Evolutionary conservation across 106 monocot species (phyloP).

Genomic region (Narthecium ossifragum): DNA sequence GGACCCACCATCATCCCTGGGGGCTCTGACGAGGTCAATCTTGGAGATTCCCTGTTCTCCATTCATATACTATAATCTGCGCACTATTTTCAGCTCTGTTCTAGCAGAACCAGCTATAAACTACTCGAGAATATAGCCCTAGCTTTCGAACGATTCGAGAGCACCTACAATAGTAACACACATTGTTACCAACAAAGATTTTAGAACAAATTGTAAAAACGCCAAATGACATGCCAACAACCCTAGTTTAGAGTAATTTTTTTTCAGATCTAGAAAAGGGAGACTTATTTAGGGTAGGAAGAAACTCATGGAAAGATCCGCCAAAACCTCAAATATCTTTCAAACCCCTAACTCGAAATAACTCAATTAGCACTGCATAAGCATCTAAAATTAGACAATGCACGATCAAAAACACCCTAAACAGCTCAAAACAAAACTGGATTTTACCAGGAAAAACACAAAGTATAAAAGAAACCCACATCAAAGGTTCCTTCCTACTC

Average conservation of each 20-base stretch:
- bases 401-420: neutral
- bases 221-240: neutral
- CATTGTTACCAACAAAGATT: neutral
- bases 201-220: neutral
- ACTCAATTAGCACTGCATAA: neutral
- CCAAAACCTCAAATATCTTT: neutral
- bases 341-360: neutral
- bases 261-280: too few species aligned
- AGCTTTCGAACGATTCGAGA: neutral
- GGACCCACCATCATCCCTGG: conserved; percentile 23
- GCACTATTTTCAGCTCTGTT: neutral
- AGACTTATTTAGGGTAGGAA: too few species aligned
- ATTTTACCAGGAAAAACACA: neutral
- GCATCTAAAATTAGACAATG: neutral
- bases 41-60: conserved; percentile 25
- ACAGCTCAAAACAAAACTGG: neutral
- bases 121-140: neutral
- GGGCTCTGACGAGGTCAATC: conserved; percentile 23
- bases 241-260: too few species aligned
- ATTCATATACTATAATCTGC: conserved; percentile 8
- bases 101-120: neutral
- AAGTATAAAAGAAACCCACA: neutral
- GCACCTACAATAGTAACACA: neutral
- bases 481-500: too few species aligned
- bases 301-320: neutral